Conservation (phyloP, 345 rosid species). For the Pugionium cornutum region DNA sequence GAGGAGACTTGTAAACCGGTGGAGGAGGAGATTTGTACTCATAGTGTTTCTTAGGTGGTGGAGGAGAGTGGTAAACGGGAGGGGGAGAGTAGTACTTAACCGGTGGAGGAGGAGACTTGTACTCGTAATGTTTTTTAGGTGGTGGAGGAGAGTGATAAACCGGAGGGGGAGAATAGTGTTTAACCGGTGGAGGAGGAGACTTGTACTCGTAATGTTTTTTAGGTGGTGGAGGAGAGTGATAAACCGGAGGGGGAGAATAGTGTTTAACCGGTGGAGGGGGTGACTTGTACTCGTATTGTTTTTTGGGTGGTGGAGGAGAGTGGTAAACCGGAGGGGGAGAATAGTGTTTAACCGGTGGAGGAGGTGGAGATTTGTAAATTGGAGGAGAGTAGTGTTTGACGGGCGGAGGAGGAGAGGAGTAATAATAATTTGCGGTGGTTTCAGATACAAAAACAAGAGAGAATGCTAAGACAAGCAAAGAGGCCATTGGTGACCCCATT, state of each 20-base stretch:
- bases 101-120: constrained; percentile 37
- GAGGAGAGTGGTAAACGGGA: constrained; percentile 6
- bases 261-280: constrained; percentile 29
- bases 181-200: constrained; percentile 26
- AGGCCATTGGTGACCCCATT: constrained; percentile 60
- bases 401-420: constrained; percentile 47
- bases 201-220: constrained; percentile 15
- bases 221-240: constrained; percentile 14
- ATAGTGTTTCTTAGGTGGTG: not conserved
- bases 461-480: constrained; percentile 48
- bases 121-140: not conserved
- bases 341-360: not conserved
- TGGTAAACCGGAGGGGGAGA: constrained; percentile 14
- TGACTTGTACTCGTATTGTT: constrained; percentile 18
- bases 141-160: not conserved
- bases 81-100: not conserved
- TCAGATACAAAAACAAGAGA: constrained; percentile 50
- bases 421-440: constrained; percentile 45
- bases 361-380: constrained; percentile 16
- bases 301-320: constrained; percentile 1
- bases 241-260: constrained; percentile 21
- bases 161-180: constrained; percentile 3
- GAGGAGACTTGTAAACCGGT: constrained; percentile 15
- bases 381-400: constrained; percentile 43
- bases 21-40: constrained; percentile 39